A percentile compares a stretch with the other conserved stretches of the same genome.
phyloP scores from a whole-genome alignment of 495 filamentous ascomycete species.

The Penicillium canescens region DNA sequence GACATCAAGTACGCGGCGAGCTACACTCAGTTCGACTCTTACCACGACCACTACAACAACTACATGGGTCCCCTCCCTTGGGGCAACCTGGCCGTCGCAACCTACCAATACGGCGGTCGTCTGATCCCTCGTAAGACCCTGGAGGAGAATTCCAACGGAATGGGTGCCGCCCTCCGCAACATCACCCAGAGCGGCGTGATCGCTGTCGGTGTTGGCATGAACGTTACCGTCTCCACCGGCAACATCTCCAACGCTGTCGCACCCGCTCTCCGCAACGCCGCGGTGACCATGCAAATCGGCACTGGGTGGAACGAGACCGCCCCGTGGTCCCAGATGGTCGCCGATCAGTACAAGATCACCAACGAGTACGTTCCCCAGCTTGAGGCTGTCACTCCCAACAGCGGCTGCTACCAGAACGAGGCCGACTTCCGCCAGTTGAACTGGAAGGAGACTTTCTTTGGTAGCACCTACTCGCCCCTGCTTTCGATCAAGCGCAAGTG shows the following conservation, averaged over 20 bases:
- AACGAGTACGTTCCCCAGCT: constrained; percentile 44
- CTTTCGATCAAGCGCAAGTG: constrained; percentile 42
- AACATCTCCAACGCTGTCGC: constrained; percentile 54
- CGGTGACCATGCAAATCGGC: constrained; percentile 46
- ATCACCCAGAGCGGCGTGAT: constrained; percentile 41
- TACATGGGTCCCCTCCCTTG: constrained; percentile 39
- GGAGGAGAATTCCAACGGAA: constrained; percentile 41
- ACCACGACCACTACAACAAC: constrained; percentile 50
- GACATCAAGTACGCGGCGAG: constrained; percentile 26
- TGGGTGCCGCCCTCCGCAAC: constrained; percentile 37
- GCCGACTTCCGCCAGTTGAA: constrained; percentile 51
- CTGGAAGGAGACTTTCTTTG: constrained; percentile 57
- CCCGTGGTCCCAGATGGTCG: constrained; percentile 40
- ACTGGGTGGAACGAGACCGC: constrained; percentile 46
- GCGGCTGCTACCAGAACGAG: constrained; percentile 44
- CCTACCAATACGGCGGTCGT: constrained; percentile 58
- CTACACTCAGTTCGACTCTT: constrained; percentile 37
- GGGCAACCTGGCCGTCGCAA: constrained; percentile 44
- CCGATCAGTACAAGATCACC: constrained; percentile 40
- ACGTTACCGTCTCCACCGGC: constrained; percentile 35
- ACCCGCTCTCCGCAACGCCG: constrained; percentile 55
- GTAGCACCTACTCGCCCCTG: constrained; percentile 43
- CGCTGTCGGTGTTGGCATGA: constrained; percentile 46
- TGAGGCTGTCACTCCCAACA: constrained; percentile 39
- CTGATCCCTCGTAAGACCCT: constrained; percentile 54